A percentile compares a stretch with the other conserved stretches of the same genome.
Conservation (phyloP, 768 basidiomycete species). For the Tulasnella sp. region DNA sequence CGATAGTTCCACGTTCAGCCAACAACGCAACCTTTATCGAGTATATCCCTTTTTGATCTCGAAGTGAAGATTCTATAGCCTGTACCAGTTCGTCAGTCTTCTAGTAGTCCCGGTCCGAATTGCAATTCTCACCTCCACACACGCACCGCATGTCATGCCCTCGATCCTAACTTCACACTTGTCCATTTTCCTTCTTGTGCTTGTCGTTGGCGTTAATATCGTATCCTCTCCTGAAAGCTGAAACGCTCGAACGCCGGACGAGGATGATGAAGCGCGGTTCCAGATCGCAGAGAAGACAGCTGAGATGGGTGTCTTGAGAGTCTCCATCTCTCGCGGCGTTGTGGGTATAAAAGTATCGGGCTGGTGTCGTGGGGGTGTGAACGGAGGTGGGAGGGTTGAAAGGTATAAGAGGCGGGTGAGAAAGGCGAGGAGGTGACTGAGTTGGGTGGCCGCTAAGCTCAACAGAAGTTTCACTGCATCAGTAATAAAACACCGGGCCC, state of each 20-base stretch:
- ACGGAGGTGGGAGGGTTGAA: too few relatives aligned
- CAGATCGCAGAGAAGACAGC: neutral
- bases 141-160: slow-evolving; percentile 84
- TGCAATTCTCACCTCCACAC: slow-evolving; percentile 52
- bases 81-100: slow-evolving; percentile 22
- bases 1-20: slow-evolving; percentile 83
- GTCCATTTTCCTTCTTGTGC: neutral
- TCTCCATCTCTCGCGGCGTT: slow-evolving; percentile 12
- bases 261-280: neutral
- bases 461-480: too few relatives aligned
- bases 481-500: too few relatives aligned
- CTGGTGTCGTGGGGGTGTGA: too few relatives aligned
- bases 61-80: slow-evolving; percentile 77
- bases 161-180: slow-evolving; percentile 72
- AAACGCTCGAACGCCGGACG: neutral
- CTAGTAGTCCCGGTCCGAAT: neutral
- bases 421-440: too few relatives aligned
- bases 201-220: neutral
- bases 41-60: slow-evolving; percentile 75
- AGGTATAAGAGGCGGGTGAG: too few relatives aligned
- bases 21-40: slow-evolving; percentile 93
- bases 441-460: too few relatives aligned
- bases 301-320: slow-evolving; percentile 6
- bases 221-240: slow-evolving; percentile 8
- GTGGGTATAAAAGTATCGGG: too few relatives aligned